Evolutionary conservation across 345 rosid genomes (phyloP), one percentile per base, ranked within the genome.

Genomic region (Bretschneidera sinensis): DNA sequence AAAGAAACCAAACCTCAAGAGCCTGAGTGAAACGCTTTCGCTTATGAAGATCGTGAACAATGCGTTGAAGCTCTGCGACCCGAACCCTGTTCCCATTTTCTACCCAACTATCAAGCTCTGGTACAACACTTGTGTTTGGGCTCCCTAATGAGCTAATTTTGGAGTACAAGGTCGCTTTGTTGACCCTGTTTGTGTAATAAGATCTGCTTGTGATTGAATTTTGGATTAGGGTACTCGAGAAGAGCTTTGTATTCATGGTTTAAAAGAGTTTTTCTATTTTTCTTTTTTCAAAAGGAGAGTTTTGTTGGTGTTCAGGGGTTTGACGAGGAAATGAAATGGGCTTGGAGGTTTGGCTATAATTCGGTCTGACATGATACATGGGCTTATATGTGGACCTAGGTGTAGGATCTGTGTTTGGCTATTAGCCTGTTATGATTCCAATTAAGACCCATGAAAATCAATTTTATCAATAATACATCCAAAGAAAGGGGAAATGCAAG

Each of bases 11-110:
- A 51, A 87, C 94, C 96, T 92, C 83, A 21, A 92, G 88, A 24
- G 98, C 92, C 50, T 92, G 98, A 64, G 72, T 48, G 78, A 76
- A 92, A 48, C 98, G 89, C 61, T 79, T 85, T 53, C 95, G 82
- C 75, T 76, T 71, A 53, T 96, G 95, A 56, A 89, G 82, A 50
- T 92, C 96, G n/a, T 71, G 90, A 57, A 92, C 70, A 43, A 92
- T 82, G 49, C 92, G 95, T 61, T 86, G 83, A 66, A 92, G 83
- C 85, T 89, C 98, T 0, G 77, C 88, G 54, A 92, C 74, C n/a
- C 83, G 75, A 55, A 89, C 75, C 31, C 64, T 83, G 59, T 81
- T 78, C 22, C 96, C 95, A 58, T 65, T 21, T 57, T 64, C 72
- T 47, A 82, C 71, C 96, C 96, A 92, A 64, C 53, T 71, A 18